Conservation (phyloP, 176 grass and related monocot species). For the Phoenix dactylifera region DNA sequence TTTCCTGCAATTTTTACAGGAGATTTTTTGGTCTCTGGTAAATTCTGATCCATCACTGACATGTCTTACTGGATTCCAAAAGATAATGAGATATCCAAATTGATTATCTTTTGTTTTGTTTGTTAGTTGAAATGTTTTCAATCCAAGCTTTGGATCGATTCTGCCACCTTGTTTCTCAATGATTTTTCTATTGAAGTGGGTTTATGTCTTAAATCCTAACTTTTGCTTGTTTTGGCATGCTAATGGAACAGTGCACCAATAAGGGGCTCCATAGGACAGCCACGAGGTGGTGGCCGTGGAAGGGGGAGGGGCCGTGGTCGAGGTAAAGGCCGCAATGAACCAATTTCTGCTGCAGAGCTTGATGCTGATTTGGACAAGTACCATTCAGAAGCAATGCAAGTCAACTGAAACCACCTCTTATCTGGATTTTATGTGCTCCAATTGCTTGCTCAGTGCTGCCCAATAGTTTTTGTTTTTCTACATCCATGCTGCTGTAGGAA, state of each 20-base stretch:
- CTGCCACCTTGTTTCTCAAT: too few relatives aligned
- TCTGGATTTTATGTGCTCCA: slow-evolving; percentile 11
- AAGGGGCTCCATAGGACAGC: slow-evolving; percentile 33
- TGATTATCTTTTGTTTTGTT: too few relatives aligned
- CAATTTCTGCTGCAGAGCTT: slow-evolving; percentile 68
- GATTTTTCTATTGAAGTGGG: neutral
- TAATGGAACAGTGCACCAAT: slow-evolving; percentile 40
- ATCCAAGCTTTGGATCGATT: neutral
- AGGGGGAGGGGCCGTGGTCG: slow-evolving; percentile 44
- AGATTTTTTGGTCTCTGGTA: neutral
- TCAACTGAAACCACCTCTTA: slow-evolving; percentile 31
- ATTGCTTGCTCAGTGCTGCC: slow-evolving; percentile 25
- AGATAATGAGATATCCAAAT: too few relatives aligned
- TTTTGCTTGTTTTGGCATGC: slow-evolving; percentile 4
- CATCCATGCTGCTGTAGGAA: slow-evolving; percentile 39
- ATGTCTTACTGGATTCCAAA: neutral
- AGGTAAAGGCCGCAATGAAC: slow-evolving; percentile 39
- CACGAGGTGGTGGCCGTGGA: slow-evolving; percentile 37
- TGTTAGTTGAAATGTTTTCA: too few relatives aligned
- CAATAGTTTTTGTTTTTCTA: slow-evolving; percentile 22
- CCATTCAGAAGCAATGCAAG: slow-evolving; percentile 81
- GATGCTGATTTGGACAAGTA: slow-evolving; percentile 99
- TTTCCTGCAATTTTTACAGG: neutral
- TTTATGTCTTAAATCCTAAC: slow-evolving; percentile 4
- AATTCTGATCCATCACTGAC: neutral